phyloP scores from a whole-genome alignment of 2,329 filamentous ascomycete genomes.

The Penicillium aurantiogriseum region DNA sequence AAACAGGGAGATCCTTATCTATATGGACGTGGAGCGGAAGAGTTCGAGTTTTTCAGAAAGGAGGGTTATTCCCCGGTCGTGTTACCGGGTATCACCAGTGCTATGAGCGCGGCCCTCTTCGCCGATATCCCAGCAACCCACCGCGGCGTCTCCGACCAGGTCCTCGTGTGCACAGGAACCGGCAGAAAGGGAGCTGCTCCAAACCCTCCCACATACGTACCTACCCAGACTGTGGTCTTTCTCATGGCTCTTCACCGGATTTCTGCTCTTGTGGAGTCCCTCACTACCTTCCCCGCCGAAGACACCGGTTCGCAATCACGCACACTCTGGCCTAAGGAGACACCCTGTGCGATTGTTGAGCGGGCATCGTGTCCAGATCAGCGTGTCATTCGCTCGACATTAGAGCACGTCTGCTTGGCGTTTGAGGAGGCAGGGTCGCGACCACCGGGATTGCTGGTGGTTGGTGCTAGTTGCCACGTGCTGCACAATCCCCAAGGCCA shows the following conservation, averaged over 20 bases:
- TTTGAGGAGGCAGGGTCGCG: slow-evolving; percentile 86
- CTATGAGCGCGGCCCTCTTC: slow-evolving; percentile 82
- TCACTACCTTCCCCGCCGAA: slow-evolving; percentile 49
- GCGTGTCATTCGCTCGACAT: slow-evolving; percentile 82
- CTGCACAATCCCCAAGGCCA: slow-evolving; percentile 60
- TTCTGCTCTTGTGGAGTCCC: slow-evolving; percentile 66
- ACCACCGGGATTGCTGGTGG: slow-evolving; percentile 83
- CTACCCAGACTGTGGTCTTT: slow-evolving; percentile 81
- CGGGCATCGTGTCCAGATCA: slow-evolving; percentile 93
- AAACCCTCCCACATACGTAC: slow-evolving; percentile 73
- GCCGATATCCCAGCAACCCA: slow-evolving; percentile 86
- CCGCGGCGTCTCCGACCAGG: slow-evolving; percentile 83
- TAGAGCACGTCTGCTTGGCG: slow-evolving; percentile 74
- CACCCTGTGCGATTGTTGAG: slow-evolving; percentile 90
- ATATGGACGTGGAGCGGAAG: slow-evolving; percentile 91
- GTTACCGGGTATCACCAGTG: slow-evolving; percentile 85
- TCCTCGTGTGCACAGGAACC: slow-evolving; percentile 94
- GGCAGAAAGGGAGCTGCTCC: slow-evolving; percentile 84
- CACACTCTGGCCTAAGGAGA: slow-evolving; percentile 65
- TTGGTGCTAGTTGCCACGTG: slow-evolving; percentile 80
- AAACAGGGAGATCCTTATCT: slow-evolving; percentile 98
- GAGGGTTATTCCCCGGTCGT: slow-evolving; percentile 71
- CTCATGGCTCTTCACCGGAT: slow-evolving; percentile 93
- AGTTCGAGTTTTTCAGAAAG: slow-evolving; percentile 76
- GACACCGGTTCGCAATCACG: slow-evolving; percentile 28